Evolutionary conservation across 495 filamentous ascomycete genomes (phyloP).

Genomic region (Choiromyces venosus): DNA sequence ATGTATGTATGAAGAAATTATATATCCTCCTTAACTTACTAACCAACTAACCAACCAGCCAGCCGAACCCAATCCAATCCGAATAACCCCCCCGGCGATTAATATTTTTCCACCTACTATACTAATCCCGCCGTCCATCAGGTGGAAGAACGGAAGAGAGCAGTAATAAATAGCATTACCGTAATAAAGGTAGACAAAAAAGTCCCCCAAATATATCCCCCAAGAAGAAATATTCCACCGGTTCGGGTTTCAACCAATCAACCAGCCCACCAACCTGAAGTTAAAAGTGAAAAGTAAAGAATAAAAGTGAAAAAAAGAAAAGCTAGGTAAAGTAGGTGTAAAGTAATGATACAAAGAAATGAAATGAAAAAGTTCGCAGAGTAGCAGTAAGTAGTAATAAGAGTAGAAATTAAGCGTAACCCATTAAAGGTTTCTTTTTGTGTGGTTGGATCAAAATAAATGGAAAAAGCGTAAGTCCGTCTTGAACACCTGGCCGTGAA

Average conservation of each 20-base stretch:
- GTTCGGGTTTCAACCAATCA: neutral
- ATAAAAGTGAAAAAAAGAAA: neutral
- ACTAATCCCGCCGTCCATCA: neutral
- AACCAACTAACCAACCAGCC: neutral
- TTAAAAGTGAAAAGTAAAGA: neutral
- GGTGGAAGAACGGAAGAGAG: neutral
- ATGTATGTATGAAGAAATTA: neutral
- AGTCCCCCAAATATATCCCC: neutral
- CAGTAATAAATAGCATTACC: neutral
- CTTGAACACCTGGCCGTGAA: constrained; percentile 2
- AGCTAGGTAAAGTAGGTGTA: neutral
- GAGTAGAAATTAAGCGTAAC: neutral
- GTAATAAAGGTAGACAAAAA: neutral
- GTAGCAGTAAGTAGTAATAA: neutral
- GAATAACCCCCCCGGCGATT: neutral
- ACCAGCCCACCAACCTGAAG: neutral
- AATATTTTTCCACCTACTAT: neutral
- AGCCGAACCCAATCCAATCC: too few species aligned
- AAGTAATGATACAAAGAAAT: neutral
- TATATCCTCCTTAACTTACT: neutral
- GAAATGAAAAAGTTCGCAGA: neutral
- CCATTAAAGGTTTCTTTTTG: neutral
- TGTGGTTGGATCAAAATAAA: neutral
- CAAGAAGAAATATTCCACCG: neutral
- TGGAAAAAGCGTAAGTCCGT: constrained; percentile 4